Conservation (phyloP, 768 basidiomycete species). For the Crucibulum laeve region DNA sequence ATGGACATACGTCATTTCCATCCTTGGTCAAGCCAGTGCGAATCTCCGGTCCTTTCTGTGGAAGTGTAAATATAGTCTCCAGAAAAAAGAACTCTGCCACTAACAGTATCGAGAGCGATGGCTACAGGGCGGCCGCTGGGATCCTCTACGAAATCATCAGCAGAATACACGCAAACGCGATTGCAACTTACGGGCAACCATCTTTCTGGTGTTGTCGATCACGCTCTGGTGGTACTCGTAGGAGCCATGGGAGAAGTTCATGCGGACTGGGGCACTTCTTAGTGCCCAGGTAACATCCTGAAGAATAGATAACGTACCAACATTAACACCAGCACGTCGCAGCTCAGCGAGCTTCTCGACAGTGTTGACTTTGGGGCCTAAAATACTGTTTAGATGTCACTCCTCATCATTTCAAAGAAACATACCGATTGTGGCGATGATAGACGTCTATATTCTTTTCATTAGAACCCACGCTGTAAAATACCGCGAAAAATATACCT, state of each 20-base stretch:
- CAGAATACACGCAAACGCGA: slow-evolving; percentile 5
- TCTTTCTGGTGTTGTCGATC: slow-evolving; percentile 93
- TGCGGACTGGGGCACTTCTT: slow-evolving; percentile 66
- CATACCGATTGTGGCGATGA: slow-evolving; percentile 97
- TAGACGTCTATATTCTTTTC: no score
- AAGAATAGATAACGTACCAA: slow-evolving; percentile 57
- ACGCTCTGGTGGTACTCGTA: slow-evolving; percentile 99
- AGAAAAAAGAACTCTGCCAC: slow-evolving; percentile 21
- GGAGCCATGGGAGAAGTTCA: slow-evolving; percentile 99
- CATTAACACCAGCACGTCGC: slow-evolving; percentile 91
- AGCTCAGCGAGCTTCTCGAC: slow-evolving; percentile 85
- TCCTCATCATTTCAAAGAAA: no score
- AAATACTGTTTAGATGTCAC: no score
- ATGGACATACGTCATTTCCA: slow-evolving; percentile 70
- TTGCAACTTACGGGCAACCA: slow-evolving; percentile 60
- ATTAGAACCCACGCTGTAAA: no score
- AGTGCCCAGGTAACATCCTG: slow-evolving; percentile 1
- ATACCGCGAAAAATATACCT: slow-evolving; percentile 57
- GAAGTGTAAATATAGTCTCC: slow-evolving; percentile 8
- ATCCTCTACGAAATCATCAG: slow-evolving; percentile 39
- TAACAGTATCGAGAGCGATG: slow-evolving; percentile 94
- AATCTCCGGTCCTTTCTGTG: slow-evolving; percentile 98
- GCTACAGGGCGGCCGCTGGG: slow-evolving; percentile 87
- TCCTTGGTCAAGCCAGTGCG: slow-evolving; percentile 92
- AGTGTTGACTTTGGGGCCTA: slow-evolving; percentile 94